Evolutionary conservation across 2,329 filamentous ascomycete species (phyloP).

Genomic region (Cladorrhinum sp.): DNA sequence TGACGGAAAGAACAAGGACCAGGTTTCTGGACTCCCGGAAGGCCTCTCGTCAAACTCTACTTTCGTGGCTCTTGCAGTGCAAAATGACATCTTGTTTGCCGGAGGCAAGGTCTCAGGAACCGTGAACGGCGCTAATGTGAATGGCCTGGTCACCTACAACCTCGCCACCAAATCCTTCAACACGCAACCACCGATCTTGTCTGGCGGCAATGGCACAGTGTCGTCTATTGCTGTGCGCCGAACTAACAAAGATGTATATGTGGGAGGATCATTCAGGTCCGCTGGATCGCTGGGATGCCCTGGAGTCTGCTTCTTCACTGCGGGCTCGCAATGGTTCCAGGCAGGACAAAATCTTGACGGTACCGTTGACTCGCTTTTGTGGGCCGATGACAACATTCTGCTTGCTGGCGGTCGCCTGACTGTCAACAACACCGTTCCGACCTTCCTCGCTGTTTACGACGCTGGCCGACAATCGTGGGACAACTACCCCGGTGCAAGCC

Average conservation of each 20-base stretch:
- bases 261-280: slow-evolving; percentile 79
- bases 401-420: slow-evolving; percentile 75
- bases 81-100: slow-evolving; percentile 69
- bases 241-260: slow-evolving; percentile 70
- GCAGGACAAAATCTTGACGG: slow-evolving; percentile 72
- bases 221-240: slow-evolving; percentile 73
- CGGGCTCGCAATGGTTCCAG: slow-evolving; percentile 72
- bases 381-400: slow-evolving; percentile 69
- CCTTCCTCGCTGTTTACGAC: slow-evolving; percentile 72
- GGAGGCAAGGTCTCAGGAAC: slow-evolving; percentile 77
- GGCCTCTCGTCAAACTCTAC: slow-evolving; percentile 69
- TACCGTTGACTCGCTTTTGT: slow-evolving; percentile 68
- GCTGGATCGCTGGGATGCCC: slow-evolving; percentile 82
- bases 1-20: slow-evolving; percentile 66
- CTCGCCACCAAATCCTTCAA: slow-evolving; percentile 62
- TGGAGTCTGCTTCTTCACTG: slow-evolving; percentile 74
- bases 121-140: slow-evolving; percentile 59
- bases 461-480: slow-evolving; percentile 65
- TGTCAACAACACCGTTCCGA: slow-evolving; percentile 58
- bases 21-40: slow-evolving; percentile 65
- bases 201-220: slow-evolving; percentile 68
- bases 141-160: slow-evolving; percentile 78
- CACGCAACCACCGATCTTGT: slow-evolving; percentile 72
- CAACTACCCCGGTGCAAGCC: slow-evolving; percentile 56
- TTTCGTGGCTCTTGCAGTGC: slow-evolving; percentile 67